Evolutionary conservation across 2,329 filamentous ascomycete species (phyloP).

Genomic region (Venturia oleaginea): DNA sequence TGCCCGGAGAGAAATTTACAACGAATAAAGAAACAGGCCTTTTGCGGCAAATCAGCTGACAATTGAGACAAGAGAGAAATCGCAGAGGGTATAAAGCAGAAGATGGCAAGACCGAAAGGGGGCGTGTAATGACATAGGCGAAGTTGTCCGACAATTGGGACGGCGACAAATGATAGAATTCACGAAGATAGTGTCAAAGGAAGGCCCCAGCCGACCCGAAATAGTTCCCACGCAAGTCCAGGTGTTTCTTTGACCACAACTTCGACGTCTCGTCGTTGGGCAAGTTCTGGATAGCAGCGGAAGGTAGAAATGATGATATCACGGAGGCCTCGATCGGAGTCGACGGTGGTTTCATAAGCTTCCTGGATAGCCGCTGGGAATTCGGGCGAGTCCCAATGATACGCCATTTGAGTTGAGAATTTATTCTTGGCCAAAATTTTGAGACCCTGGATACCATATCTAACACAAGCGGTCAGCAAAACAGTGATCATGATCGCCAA

Average conservation of each 20-base stretch:
- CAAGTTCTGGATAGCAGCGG: conserved; percentile 36
- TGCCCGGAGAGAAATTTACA: not conserved
- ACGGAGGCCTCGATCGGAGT: conserved; percentile 39
- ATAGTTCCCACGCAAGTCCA: conserved; percentile 39
- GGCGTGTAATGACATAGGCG: not conserved
- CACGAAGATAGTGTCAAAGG: conserved; percentile 22
- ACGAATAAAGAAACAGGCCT: not conserved
- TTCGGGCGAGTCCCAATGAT: conserved; percentile 35
- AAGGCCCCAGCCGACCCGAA: conserved; percentile 38
- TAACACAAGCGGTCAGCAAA: conserved; percentile 17
- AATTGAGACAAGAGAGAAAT: not conserved
- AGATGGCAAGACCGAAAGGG: not conserved
- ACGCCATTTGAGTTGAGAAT: conserved; percentile 36
- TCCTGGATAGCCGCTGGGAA: conserved; percentile 40
- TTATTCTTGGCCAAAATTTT: conserved; percentile 38
- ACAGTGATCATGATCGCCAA: not conserved
- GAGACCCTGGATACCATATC: conserved; percentile 39
- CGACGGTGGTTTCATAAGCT: conserved; percentile 40
- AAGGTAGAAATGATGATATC: conserved; percentile 40
- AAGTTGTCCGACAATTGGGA: not conserved
- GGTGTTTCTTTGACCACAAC: conserved; percentile 36
- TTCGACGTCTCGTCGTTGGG: conserved; percentile 37
- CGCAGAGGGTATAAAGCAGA: not conserved
- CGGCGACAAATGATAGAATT: not conserved
- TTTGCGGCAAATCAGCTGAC: not conserved